phyloP scores from a whole-genome alignment of 2,329 filamentous ascomycete species.

The Nectriaceae sp. region DNA sequence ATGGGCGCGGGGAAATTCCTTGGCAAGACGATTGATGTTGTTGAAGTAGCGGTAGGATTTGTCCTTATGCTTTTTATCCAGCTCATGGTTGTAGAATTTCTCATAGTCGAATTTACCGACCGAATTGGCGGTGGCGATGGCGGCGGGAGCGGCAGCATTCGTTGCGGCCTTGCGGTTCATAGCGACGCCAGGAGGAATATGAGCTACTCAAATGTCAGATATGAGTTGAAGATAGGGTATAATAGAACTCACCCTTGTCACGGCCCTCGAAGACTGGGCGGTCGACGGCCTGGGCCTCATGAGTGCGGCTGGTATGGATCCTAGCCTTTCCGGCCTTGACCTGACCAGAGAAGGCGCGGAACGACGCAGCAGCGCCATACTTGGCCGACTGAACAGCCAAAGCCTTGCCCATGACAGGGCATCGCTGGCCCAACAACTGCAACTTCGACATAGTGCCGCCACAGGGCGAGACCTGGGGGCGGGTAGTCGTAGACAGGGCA shows the following conservation, averaged over 20 bases:
- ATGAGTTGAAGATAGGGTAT: not conserved
- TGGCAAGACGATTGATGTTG: slow-evolving; percentile 98
- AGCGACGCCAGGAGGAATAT: slow-evolving; percentile 24
- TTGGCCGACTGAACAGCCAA: slow-evolving; percentile 79
- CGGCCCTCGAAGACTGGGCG: slow-evolving; percentile 48
- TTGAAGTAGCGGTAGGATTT: slow-evolving; percentile 99
- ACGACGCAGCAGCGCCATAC: slow-evolving; percentile 49
- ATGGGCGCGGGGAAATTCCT: slow-evolving; percentile 94
- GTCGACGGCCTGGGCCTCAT: slow-evolving; percentile 79
- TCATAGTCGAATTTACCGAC: slow-evolving; percentile 83
- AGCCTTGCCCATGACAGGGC: slow-evolving; percentile 98
- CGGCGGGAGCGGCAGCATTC: slow-evolving; percentile 23
- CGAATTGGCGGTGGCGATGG: slow-evolving; percentile 28
- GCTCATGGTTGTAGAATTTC: slow-evolving; percentile 80
- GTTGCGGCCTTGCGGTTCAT: slow-evolving; percentile 23
- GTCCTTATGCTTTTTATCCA: slow-evolving; percentile 99
- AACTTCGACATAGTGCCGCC: slow-evolving; percentile 96
- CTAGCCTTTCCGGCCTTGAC: slow-evolving; percentile 64
- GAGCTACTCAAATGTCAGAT: slow-evolving; percentile 19
- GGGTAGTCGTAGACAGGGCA: slow-evolving; percentile 76
- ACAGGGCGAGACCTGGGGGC: slow-evolving; percentile 68
- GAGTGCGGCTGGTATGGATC: slow-evolving; percentile 77
- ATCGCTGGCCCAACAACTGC: slow-evolving; percentile 89
- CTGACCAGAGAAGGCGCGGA: slow-evolving; percentile 54
- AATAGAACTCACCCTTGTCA: slow-evolving; percentile 52